phyloP scores from a whole-genome alignment of 495 filamentous ascomycete species.

The Podospora comata region DNA sequence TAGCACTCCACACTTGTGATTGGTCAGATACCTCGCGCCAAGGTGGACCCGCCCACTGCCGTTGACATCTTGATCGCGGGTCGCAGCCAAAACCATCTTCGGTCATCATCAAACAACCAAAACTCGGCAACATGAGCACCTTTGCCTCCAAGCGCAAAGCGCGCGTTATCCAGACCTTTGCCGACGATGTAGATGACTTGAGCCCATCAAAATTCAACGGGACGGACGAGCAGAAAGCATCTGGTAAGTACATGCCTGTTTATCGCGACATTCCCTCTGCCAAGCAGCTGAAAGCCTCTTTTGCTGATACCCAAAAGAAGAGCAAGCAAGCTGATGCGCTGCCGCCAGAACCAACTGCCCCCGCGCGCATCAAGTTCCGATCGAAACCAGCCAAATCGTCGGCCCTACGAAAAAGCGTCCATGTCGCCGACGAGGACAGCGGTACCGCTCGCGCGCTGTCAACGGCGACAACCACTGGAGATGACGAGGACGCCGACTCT shows the following conservation, averaged over 20 bases:
- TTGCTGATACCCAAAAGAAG: conserved; percentile 34
- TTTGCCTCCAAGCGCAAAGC: conserved; percentile 69
- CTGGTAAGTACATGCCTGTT: conserved; percentile 28
- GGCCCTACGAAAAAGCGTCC: conserved; percentile 48
- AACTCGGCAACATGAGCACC: conserved; percentile 49
- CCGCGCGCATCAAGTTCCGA: conserved; percentile 41
- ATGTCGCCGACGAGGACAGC: conserved; percentile 39
- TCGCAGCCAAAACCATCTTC: background rate
- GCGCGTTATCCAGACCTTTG: conserved; percentile 67
- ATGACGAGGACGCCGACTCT: conserved; percentile 41
- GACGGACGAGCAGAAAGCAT: conserved; percentile 34
- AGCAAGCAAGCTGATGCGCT: conserved; percentile 39
- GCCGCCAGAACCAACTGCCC: conserved; percentile 32
- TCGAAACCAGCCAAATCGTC: conserved; percentile 51
- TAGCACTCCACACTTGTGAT: background rate
- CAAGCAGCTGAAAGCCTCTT: conserved; percentile 16
- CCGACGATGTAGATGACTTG: conserved; percentile 53
- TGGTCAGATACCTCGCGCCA: background rate
- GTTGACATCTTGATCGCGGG: background rate
- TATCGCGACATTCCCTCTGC: conserved; percentile 1
- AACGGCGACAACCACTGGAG: conserved; percentile 29
- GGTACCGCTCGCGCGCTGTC: conserved; percentile 19
- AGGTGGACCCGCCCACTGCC: too few species aligned
- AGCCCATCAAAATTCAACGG: conserved; percentile 25
- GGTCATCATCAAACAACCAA: too few species aligned